Evolutionary conservation across 2,329 filamentous ascomycete genomes (phyloP), one percentile per base, ranked within the genome.

Genomic region (Cercospora berteroae): DNA sequence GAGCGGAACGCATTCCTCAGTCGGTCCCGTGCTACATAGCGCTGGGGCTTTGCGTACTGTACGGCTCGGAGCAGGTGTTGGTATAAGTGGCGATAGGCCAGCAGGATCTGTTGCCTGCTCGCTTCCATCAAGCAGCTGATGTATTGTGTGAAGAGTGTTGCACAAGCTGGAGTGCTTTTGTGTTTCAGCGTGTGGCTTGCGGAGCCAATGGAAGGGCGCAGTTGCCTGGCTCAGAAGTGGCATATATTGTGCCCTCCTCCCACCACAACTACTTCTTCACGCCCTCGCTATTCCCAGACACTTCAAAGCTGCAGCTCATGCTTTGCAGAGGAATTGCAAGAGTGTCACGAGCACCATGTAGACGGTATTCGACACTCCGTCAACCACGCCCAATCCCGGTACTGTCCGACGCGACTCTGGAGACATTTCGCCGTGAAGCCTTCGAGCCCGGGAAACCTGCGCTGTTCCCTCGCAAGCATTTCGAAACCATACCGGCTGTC

Each of bases 11-110:
- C 87, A 6, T 75, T 74, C 55, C 89, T 84, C 25, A 91, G 78
- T 8, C 63, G 63, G 39, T 75, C 86, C 66, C 87, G 86, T 16
- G 87, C 82, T 4, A 86, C 81, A 78, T 83, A 89, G 63, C 90
- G 88, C 31, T 88, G 86, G 16, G 91, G 91, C 69, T 86, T 85
- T 13, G 90, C 86, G 80, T 88, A 91, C 70, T 90, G 88, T 23
- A 94, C 87, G 4, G 90, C 92, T 31, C 84, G 86, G n/a, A 94
- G 83, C 18, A 86, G 81, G 6, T 83, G 83, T 62, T 89, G 87
- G 75, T 90, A 90, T 36, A 95, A 83, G 66, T 86, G 82, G 68
- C 92, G 86, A 79, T 94, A 95, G 57, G 74, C 71, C 16, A 67
- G 70, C 23, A 73, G 31, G 10, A 75, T 60, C 57, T 72, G 67